Evolutionary conservation across 176 grass and related monocot species (phyloP), one percentile per base, ranked within the genome.

Genomic region (Triticum urartu): DNA sequence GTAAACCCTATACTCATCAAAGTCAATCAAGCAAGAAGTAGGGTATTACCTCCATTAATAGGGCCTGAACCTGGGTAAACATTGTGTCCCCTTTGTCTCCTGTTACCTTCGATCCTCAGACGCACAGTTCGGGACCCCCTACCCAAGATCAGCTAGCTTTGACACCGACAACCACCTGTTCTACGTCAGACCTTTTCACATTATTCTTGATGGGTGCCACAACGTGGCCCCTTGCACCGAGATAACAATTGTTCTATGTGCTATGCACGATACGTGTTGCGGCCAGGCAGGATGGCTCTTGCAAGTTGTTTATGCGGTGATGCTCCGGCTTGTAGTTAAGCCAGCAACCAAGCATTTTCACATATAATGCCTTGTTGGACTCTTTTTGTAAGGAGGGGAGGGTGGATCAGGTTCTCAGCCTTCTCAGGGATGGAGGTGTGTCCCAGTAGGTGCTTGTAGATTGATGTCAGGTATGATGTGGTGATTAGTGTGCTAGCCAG

Each of bases 321-420:
- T 97, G 83, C 28, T 73, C 18, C 77, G 42, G 64, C 50, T 92
- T 4, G 83, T 81, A 22, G 14, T 94, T 6, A 75, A 85, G 69
- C 92, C 86, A 9, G 89, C 58, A 85, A 64, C 88, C 81, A 2
- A 92, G 86, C 68, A 91, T 92, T 85, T 89, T 79, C 24, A 94
- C 88, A 2, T 92, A 88, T 63, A 92, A 92, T 25, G 90, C 88
- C 7, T 77, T 97, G 77, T 58, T 97, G 33, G 90, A 94, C 87
- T 97, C 92, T 18, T 92, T 84, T 66, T 90, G 75, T 56, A 97
- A 89, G 78, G 88, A 89, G 72, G 83, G 88, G 66, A 89, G 83
- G 60, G 25, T 56, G 42, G 85, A 94, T 13, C 59, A 81, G 79
- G 89, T 88, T 25, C 79, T 79, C 64, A 83, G 26, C 21, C 64